These are phyloP conservation scores for Paramarasmius palmivorus DNA, from an alignment of 1,284 basidiomycete genomes.

Conservation along the genomic window DNA sequence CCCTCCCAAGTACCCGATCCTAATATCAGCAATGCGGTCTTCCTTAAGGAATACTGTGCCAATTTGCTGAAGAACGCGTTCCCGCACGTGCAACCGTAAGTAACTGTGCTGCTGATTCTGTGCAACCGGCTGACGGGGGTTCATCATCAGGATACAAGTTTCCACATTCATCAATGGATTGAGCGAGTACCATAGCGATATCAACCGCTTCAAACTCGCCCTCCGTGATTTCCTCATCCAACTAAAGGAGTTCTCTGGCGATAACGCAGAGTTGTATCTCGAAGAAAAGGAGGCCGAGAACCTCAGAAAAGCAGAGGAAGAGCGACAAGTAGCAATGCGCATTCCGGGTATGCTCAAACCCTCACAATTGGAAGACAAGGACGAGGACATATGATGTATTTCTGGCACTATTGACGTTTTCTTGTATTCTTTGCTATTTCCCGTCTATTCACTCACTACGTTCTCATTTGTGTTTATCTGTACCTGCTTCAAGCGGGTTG, in stretches of 20 bases:
- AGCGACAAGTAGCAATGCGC: slow-evolving; percentile 87
- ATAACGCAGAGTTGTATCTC: slow-evolving; percentile 73
- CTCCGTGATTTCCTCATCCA: slow-evolving; percentile 91
- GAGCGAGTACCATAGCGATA: slow-evolving; percentile 86
- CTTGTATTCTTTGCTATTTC: slow-evolving; percentile 12
- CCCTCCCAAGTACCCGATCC: slow-evolving; percentile 74
- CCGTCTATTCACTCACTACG: slow-evolving; percentile 3
- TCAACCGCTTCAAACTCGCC: slow-evolving; percentile 93
- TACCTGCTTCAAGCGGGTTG: slow-evolving; percentile 10
- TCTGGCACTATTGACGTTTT: no score
- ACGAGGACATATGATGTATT: slow-evolving; percentile 72
- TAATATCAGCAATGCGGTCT: slow-evolving; percentile 79
- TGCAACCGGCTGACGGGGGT: slow-evolving; percentile 1
- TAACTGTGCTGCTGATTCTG: slow-evolving; percentile 19
- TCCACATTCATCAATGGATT: slow-evolving; percentile 80
- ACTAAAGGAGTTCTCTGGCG: slow-evolving; percentile 89
- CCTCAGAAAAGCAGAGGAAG: slow-evolving; percentile 68
- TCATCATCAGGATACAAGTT: slow-evolving; percentile 60
- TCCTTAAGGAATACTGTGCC: slow-evolving; percentile 87
- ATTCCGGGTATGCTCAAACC: slow-evolving; percentile 99
- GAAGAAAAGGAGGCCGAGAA: slow-evolving; percentile 95
- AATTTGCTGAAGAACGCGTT: slow-evolving; percentile 88
- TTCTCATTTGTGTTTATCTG: slow-evolving; percentile 1
- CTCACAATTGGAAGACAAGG: slow-evolving; percentile 89
- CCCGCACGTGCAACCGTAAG: slow-evolving; percentile 85